Conservation (phyloP, 371 early-diverging fungal species). For the Mucor indicus region DNA sequence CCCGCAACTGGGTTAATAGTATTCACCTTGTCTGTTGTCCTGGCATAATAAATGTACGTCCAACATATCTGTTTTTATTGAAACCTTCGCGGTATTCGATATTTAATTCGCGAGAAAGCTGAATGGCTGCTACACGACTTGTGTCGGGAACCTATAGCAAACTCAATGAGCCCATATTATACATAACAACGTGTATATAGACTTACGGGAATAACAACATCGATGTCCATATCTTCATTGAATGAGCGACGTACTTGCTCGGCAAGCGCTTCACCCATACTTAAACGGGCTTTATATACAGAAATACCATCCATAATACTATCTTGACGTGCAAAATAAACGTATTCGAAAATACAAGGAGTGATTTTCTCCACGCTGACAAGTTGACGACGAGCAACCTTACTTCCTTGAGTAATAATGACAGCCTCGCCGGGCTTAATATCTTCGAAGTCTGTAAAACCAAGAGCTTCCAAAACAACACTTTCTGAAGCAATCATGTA, state of each 20-base stretch:
- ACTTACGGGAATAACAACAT: constrained; percentile 94
- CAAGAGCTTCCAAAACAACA: constrained; percentile 87
- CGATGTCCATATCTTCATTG: constrained; percentile 78
- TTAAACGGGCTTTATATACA: constrained; percentile 92
- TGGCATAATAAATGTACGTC: constrained; percentile 99
- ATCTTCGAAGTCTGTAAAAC: constrained; percentile 84
- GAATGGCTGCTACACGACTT: constrained; percentile 90
- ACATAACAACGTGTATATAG: neutral
- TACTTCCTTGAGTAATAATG: constrained; percentile 73
- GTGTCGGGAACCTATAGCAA: constrained; percentile 87
- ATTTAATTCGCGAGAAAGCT: constrained; percentile 81
- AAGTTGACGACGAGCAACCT: constrained; percentile 65
- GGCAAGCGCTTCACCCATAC: constrained; percentile 96
- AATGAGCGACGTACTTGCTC: constrained; percentile 67
- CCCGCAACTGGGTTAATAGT: no score
- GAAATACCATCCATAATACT: constrained; percentile 96
- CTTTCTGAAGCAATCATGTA: constrained; percentile 97
- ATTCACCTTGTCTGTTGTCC: constrained; percentile 73
- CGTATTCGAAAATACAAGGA: constrained; percentile 97
- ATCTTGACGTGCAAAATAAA: constrained; percentile 97
- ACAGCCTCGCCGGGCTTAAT: constrained; percentile 91
- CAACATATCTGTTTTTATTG: constrained; percentile 97
- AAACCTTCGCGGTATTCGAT: constrained; percentile 95
- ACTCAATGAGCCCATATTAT: neutral
- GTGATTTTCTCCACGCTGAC: constrained; percentile 59